Evolutionary conservation across 306 rosid species (phyloP).

Genomic region (Quercus engelmannii): DNA sequence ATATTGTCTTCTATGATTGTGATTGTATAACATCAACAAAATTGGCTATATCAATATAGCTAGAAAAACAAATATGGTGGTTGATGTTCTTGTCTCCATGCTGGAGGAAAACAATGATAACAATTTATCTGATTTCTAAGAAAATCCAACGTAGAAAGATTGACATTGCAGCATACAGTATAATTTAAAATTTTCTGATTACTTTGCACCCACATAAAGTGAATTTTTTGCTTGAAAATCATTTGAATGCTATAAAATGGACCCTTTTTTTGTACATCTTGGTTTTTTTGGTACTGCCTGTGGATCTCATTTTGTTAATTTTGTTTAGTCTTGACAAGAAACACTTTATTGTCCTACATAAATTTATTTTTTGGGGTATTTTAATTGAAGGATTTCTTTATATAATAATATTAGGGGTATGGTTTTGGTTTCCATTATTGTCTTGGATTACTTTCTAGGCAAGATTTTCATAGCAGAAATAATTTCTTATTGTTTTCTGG

Average conservation of each 20-base stretch:
- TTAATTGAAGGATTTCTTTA: no score
- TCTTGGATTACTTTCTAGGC: not conserved
- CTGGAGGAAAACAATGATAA: not conserved
- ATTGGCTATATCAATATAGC: not conserved
- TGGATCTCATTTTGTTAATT: no score
- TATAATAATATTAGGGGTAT: not conserved
- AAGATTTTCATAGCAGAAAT: not conserved
- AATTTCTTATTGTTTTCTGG: not conserved
- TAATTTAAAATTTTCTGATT: not conserved
- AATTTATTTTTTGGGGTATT: no score
- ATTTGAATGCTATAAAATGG: no score
- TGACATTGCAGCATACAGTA: not conserved
- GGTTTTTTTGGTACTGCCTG: no score
- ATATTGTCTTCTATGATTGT: not conserved
- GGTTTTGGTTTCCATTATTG: not conserved
- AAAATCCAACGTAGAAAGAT: not conserved
- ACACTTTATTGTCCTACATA: no score
- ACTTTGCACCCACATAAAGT: no score
- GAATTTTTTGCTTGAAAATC: no score
- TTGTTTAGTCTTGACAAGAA: no score
- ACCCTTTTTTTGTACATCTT: no score
- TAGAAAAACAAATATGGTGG: not conserved
- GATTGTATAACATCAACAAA: not conserved
- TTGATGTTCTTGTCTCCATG: not conserved
- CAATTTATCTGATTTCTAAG: not conserved